Evolutionary conservation across 2,329 filamentous ascomycete genomes (phyloP), one percentile per base, ranked within the genome.

Genomic region (Fusarium camptoceras): DNA sequence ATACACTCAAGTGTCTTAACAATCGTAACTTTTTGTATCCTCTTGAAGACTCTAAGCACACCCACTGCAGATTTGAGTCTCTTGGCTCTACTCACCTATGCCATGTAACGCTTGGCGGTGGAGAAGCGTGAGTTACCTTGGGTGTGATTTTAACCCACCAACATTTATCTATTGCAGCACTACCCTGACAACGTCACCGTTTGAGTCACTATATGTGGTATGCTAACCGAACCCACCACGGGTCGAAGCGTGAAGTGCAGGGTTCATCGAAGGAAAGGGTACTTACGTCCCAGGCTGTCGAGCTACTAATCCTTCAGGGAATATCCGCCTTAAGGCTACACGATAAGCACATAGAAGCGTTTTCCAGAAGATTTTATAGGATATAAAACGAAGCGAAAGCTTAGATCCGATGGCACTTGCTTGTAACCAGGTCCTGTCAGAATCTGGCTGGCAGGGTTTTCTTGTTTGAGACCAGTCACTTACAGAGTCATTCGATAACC

Each of bases 401-500:
- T 25, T 25, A 60, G 50, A 53, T 57, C 43, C 28, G 22, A 39
- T 41, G 34, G n/a, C 9, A 34, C 31, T 56, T 42, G 48, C 42
- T 55, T 28, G 34, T 25, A 49, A 28, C 47, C 37, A 44, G 22
- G 55, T 48, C 41, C 25, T 12, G 55, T 47, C 53, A 28, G 39
- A 31, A 37, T 12, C 42, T 12, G 11, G 24, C 20, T 53, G 34
- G 42, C 43, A 59, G 30, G 53, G 47, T 61, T 55, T 43, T 50
- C 51, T 37, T 59, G 22, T 44, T 25, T 25, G 11, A n/a, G 42
- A 41, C 41, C 60, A 42, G 44, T 47, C 31, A 22, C 39, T 27
- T 54, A 30, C 30, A 60, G 44, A 55, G 64, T 71, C 67, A 68
- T 66, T 55, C 68, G 55, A 68, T 68, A 70, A 70, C 63, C 68